Conservation (phyloP, 345 rosid species). For the Carallia brachiata region DNA sequence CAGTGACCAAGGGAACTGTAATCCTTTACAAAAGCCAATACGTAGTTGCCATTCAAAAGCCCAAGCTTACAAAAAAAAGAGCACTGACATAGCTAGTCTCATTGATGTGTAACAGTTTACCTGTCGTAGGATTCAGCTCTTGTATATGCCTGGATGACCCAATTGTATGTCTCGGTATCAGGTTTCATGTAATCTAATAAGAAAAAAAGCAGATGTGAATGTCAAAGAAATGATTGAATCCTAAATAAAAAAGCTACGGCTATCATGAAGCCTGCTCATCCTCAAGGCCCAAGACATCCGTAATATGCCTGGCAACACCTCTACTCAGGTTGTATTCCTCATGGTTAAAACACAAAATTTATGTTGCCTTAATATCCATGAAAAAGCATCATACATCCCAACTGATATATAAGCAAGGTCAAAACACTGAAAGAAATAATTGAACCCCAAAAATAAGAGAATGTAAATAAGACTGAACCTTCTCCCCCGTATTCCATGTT, state of each 20-base stretch:
- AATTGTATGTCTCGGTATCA: constrained; percentile 87
- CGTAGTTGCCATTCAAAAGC: too few relatives aligned
- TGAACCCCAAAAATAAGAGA: constrained; percentile 14
- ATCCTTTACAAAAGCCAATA: too few relatives aligned
- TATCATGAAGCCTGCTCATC: too few relatives aligned
- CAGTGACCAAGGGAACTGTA: too few relatives aligned
- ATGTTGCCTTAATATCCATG: neutral
- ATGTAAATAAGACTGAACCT: constrained; percentile 46
- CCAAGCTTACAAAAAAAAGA: neutral
- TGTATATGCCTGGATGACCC: constrained; percentile 97
- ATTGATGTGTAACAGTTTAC: constrained; percentile 33
- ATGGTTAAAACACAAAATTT: neutral
- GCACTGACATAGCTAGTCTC: neutral
- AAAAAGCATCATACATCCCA: neutral
- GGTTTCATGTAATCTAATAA: constrained; percentile 85
- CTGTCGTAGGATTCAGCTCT: constrained; percentile 96
- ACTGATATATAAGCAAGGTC: neutral
- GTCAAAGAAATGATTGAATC: constrained; percentile 8
- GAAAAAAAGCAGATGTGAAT: constrained; percentile 14
- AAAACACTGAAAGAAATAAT: neutral
- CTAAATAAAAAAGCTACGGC: neutral
- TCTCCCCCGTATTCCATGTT: constrained; percentile 94
- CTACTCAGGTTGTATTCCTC: neutral
- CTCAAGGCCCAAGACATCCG: neutral
- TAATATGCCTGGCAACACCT: neutral